These are phyloP conservation scores for Crassisporium funariophilum DNA, from an alignment of 768 basidiomycete species.

Conservation along the genomic window DNA sequence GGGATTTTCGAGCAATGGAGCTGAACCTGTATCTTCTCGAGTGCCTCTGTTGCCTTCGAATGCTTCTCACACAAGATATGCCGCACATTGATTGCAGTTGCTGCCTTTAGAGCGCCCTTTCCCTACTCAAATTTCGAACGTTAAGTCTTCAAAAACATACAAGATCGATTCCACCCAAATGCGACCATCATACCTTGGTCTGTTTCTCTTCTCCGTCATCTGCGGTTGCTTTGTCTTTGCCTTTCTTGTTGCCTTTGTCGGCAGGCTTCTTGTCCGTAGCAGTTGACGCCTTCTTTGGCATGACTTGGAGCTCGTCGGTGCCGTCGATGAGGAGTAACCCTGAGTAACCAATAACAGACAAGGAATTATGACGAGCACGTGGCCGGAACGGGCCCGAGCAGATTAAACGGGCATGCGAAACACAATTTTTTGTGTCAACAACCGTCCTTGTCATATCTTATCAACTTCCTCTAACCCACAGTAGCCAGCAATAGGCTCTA, in stretches of 20 bases:
- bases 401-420: too few relatives aligned
- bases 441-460: too few relatives aligned
- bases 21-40: slow-evolving; percentile 75
- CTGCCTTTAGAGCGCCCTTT: slow-evolving; percentile 70
- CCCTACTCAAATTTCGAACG: slow-evolving; percentile 32
- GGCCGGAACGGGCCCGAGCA: too few relatives aligned
- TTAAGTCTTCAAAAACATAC: neutral
- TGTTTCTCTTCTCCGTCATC: slow-evolving; percentile 41
- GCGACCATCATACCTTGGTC: slow-evolving; percentile 34
- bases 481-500: too few relatives aligned
- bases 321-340: slow-evolving; percentile 2
- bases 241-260: slow-evolving; percentile 47
- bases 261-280: slow-evolving; percentile 31
- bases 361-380: too few relatives aligned
- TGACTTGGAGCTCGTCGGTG: slow-evolving; percentile 14
- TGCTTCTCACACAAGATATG: slow-evolving; percentile 91
- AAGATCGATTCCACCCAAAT: too few relatives aligned
- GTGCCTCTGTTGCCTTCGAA: slow-evolving; percentile 74
- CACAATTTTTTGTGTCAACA: too few relatives aligned
- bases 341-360: too few relatives aligned
- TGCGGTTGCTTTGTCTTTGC: slow-evolving; percentile 33
- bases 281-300: slow-evolving; percentile 40
- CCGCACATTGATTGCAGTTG: slow-evolving; percentile 81
- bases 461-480: too few relatives aligned
- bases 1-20: neutral